Evolutionary conservation across 1,284 basidiomycete genomes (phyloP).

Genomic region (Macrocystidia cucumis): DNA sequence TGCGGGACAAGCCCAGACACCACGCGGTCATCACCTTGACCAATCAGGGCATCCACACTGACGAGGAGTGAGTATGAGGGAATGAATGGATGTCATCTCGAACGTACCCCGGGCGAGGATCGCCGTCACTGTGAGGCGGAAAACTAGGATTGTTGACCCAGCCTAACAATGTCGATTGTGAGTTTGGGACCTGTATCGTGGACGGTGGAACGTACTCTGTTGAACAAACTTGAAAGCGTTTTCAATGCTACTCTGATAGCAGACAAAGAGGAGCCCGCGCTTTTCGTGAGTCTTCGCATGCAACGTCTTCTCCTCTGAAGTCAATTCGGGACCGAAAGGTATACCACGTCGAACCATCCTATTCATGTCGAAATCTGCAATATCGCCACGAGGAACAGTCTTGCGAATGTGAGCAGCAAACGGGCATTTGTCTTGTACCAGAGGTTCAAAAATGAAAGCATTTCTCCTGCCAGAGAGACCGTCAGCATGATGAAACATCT

Average conservation of each 20-base stretch:
- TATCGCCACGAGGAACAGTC: slow-evolving; percentile 43
- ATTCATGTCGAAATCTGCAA: slow-evolving; percentile 19
- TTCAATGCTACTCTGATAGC: slow-evolving; percentile 38
- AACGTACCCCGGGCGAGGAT: slow-evolving; percentile 24
- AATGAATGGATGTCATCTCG: not conserved
- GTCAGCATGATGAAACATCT: too few relatives aligned
- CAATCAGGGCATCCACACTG: slow-evolving; percentile 39
- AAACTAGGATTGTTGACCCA: slow-evolving; percentile 24
- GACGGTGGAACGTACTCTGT: not conserved
- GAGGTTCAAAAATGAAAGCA: slow-evolving; percentile 33
- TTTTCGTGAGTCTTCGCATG: slow-evolving; percentile 28
- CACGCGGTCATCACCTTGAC: slow-evolving; percentile 29
- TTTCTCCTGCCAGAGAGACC: slow-evolving; percentile 25
- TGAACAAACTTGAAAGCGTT: slow-evolving; percentile 44
- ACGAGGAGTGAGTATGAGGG: not conserved
- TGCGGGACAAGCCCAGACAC: slow-evolving; percentile 34
- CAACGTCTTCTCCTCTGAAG: slow-evolving; percentile 21
- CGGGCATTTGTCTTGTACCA: slow-evolving; percentile 38
- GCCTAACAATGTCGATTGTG: too few relatives aligned
- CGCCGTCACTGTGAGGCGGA: slow-evolving; percentile 16
- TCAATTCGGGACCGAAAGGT: slow-evolving; percentile 39
- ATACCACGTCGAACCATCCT: slow-evolving; percentile 38
- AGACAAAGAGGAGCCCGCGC: slow-evolving; percentile 43
- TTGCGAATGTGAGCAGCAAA: slow-evolving; percentile 51
- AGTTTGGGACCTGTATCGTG: too few relatives aligned